These are phyloP conservation scores for Dryas octopetala DNA, from an alignment of 306 rosid species.

Conservation along the genomic window DNA sequence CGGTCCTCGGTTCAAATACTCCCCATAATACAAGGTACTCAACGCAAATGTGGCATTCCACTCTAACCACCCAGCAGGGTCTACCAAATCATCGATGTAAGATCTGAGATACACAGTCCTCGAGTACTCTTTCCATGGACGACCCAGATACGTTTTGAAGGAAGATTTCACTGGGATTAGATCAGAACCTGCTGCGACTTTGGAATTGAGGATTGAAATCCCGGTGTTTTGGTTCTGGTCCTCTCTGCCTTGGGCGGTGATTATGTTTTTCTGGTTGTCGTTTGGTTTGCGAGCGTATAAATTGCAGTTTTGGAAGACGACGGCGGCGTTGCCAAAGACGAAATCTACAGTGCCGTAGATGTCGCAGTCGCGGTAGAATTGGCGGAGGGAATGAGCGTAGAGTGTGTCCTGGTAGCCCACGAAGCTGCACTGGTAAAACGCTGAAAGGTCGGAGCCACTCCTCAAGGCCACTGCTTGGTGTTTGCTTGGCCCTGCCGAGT, in stretches of 20 bases:
- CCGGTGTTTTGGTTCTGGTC: conserved; percentile 93
- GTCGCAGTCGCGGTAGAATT: conserved; percentile 85
- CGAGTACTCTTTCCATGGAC: conserved; percentile 82
- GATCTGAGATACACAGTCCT: conserved; percentile 61
- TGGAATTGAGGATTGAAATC: conserved; percentile 59
- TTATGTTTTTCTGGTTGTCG: conserved; percentile 56
- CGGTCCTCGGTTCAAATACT: conserved; percentile 63
- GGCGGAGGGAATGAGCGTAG: conserved; percentile 84
- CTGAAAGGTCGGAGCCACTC: conserved; percentile 68
- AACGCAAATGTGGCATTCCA: conserved; percentile 76
- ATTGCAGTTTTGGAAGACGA: conserved; percentile 73
- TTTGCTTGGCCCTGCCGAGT: conserved; percentile 78
- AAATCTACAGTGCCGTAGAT: conserved; percentile 81
- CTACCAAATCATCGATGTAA: conserved; percentile 51
- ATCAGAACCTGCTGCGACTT: conserved; percentile 66
- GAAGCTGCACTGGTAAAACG: conserved; percentile 80
- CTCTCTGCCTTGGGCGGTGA: conserved; percentile 85
- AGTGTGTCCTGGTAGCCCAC: conserved; percentile 92
- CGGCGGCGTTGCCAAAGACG: conserved; percentile 85
- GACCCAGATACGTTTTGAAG: conserved; percentile 64
- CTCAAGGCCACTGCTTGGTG: conserved; percentile 92
- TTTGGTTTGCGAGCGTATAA: conserved; percentile 72
- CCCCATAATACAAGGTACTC: conserved; percentile 71
- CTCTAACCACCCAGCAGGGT: conserved; percentile 74
- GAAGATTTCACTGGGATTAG: conserved; percentile 42